Base-by-base conservation (phyloP, 1,139 yeast genomes). In the Scheffersomyces segobiensis region DNA sequence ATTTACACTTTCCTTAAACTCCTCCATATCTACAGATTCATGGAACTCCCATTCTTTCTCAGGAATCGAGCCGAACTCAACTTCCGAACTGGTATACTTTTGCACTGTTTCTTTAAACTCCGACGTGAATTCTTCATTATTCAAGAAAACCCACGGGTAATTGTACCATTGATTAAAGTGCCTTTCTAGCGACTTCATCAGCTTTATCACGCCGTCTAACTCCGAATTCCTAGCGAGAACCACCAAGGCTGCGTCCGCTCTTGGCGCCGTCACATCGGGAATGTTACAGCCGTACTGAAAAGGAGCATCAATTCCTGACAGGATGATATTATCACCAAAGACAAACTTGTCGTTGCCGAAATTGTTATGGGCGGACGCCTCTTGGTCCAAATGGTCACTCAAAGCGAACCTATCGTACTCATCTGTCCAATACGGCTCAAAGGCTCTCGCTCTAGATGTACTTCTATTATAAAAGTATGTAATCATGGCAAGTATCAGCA, bases 81-180 rank as follows among this genome's bases (percentile, higher is more conserved):
- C 87, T n/a, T 78, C 72, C 0, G 91, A 82, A 7, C 81, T 75
- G 0, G 93, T 85, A 54, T 82, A 75, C 50, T 80, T 68, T 17
- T 65, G 55, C 1, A 91, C 86, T 0, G 78, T 74, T 0, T 65
- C 64, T 65, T 84, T 85, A 71, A 93, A 93, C 42, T 86, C 84
- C 0, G 83, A 83, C 17, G 81, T 79, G 66, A 93, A 93, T 19
- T 86, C 87, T 60, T 85, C 90, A 70, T 93, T 91, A 70, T 93
- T 93, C 50, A 93, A 72, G 65, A 93, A 91, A 1, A 91, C 88
- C 87, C 96, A 93, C 0, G 97, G 97, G 70, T 93, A 93, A 63
- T 88, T 83, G 71, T 81, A 93, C 95, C 97, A 91, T 63, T 92
- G 91, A 70, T 93, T 93, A 75, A 92, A 93, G 67, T 90, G 96